phyloP scores from a whole-genome alignment of 305 asterid genomes.

The Striga hermonthica region DNA sequence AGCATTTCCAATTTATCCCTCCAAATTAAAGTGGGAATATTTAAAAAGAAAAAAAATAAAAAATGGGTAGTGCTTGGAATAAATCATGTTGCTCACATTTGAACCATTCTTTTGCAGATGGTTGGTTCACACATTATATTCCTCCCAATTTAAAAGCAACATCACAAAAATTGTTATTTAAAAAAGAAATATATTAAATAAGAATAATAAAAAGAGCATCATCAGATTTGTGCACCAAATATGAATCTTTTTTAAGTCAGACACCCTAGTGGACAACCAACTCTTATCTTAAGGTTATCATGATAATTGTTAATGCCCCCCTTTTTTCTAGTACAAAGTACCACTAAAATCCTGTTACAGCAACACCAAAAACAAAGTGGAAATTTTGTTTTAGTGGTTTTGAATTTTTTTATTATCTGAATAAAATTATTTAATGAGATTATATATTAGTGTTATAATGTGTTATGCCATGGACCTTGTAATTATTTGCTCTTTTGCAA shows the following conservation, averaged over 20 bases:
- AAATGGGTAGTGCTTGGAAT: conserved; percentile 26
- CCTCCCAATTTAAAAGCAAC: conserved; percentile 25
- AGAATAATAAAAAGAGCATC: not conserved
- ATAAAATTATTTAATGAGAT: not conserved
- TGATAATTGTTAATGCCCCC: conserved; percentile 34
- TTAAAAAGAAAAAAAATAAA: conserved; percentile 20
- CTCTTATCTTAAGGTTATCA: conserved; percentile 31
- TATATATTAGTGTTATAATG: conserved; percentile 4
- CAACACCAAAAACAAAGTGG: conserved; percentile 30
- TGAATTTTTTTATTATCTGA: conserved; percentile 15
- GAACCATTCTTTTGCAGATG: conserved; percentile 26
- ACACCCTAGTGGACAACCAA: conserved; percentile 38
- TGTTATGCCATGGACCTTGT: too few relatives aligned
- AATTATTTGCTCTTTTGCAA: not conserved
- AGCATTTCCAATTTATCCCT: conserved; percentile 28
- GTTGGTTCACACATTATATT: conserved; percentile 39
- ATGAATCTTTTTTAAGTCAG: not conserved
- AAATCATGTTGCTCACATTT: conserved; percentile 11
- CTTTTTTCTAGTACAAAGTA: conserved; percentile 40
- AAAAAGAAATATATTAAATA: too few relatives aligned
- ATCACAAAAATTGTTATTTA: too few relatives aligned
- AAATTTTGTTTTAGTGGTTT: conserved; percentile 27
- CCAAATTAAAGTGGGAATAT: conserved; percentile 35
- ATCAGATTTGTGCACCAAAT: not conserved
- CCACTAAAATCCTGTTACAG: conserved; percentile 38